Base-by-base conservation (phyloP, 2,329 filamentous ascomycete genomes). In the Colletotrichum sp. region DNA sequence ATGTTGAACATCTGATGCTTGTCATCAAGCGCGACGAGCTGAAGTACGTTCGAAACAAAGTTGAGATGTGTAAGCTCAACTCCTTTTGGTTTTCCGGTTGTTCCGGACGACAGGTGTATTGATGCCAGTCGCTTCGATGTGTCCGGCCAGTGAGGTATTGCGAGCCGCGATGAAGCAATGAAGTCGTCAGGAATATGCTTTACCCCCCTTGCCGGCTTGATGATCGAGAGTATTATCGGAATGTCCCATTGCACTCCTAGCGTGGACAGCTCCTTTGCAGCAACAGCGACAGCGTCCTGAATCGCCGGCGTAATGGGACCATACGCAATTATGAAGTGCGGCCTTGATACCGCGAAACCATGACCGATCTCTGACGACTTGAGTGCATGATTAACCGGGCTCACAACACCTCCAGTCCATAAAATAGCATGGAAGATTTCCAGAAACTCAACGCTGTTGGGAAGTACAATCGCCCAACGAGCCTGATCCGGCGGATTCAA, bases 51-150 rank as follows among this genome's bases (percentile, higher is more conserved):
- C 75, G 95, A 87, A 13, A 98, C 91, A 75, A 98, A 93, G 82
- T 98, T 98, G 78, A 86, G 84, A 84, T 99, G 96, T 9, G 92
- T 94, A 36, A 98, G 88, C 91, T 95, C 94, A 16, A 98, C 96
- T 18, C 96, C 96, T 84, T 99, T 99, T 0, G 96, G 96, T 67
- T 96, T 87, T 3, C 96, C 96, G 0, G 96, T 98, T 0, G 96
- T 99, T 9, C 96, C 96, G 82, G 86, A 72, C 2, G 80, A 81
- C 12, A 81, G 77, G 64, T 86, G 85, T 24, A 86, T 86, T 2
- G 84, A 85, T 6, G 85, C 85, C 7, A 85, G 75, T 18, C 84
- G 82, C 16, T 77, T 76, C 0, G 79, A 69, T 0, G 84, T 86
- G 71, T 87, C 81, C 0, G 72, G 7, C 78, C 81, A 84, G 66